Conservation (phyloP, 495 filamentous ascomycete genomes). For the Podospora pseudopauciseta region DNA sequence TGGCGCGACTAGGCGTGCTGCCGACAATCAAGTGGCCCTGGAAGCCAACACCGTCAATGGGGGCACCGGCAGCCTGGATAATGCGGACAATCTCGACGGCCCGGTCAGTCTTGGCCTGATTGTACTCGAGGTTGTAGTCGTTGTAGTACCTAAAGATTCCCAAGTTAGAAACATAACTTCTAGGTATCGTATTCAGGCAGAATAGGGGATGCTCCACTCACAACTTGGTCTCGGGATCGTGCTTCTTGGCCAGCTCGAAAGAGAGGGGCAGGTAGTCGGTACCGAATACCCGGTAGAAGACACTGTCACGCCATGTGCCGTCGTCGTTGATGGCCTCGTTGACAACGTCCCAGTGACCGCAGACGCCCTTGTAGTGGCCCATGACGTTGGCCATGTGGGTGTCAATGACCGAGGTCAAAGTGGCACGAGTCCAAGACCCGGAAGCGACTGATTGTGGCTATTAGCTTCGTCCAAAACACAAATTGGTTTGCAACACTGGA, state of each 20-base stretch:
- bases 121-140: constrained; percentile 62
- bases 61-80: constrained; percentile 46
- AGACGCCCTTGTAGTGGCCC: constrained; percentile 51
- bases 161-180: neutral
- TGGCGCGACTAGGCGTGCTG: constrained; percentile 39
- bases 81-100: constrained; percentile 47
- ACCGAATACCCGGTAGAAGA: constrained; percentile 43
- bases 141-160: constrained; percentile 54
- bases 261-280: constrained; percentile 47
- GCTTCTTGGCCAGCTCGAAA: constrained; percentile 43
- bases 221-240: constrained; percentile 36
- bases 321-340: constrained; percentile 52
- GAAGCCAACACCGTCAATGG: constrained; percentile 59
- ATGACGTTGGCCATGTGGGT: constrained; percentile 53
- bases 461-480: neutral
- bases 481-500: constrained; percentile 27
- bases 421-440: constrained; percentile 52
- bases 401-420: constrained; percentile 43
- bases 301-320: constrained; percentile 38
- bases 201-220: neutral
- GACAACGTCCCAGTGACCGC: constrained; percentile 51
- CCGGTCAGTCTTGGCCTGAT: constrained; percentile 46
- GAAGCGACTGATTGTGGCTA: constrained; percentile 19
- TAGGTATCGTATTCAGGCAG: neutral
- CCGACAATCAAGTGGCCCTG: constrained; percentile 59